Percentiles rank a stretch among this genome's conserved stretches.
Conservation (phyloP, 169 alveolate genomes). For the Cystoisospora suis region DNA sequence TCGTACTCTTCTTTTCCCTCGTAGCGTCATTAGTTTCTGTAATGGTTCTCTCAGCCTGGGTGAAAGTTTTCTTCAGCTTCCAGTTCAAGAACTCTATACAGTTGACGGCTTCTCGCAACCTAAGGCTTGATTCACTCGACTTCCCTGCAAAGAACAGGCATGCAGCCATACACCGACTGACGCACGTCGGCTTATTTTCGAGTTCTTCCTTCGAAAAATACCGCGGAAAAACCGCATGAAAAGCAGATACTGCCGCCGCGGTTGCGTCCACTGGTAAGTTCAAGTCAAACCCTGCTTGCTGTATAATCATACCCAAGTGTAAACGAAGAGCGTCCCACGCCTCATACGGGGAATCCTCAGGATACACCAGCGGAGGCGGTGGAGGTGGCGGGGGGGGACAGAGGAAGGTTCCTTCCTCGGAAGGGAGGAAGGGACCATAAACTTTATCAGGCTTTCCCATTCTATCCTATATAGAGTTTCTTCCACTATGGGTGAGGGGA, state of each 20-base stretch:
- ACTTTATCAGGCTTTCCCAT: background rate
- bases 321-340: constrained; percentile 62
- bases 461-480: too few species aligned
- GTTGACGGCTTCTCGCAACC: constrained; percentile 46
- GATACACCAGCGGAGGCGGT: constrained; percentile 43
- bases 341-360: constrained; percentile 41
- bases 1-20: too few species aligned
- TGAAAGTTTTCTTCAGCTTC: background rate
- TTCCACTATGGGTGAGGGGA: too few species aligned
- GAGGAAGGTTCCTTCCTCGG: background rate
- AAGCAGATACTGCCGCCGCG: constrained; percentile 55
- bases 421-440: constrained; percentile 3
- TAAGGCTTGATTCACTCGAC: constrained; percentile 42
- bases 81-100: constrained; percentile 18
- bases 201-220: constrained; percentile 38
- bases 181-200: background rate
- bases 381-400: background rate
- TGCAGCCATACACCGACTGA: constrained; percentile 51
- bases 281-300: constrained; percentile 55
- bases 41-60: background rate
- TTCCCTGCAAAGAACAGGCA: constrained; percentile 52
- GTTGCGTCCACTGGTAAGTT: constrained; percentile 39
- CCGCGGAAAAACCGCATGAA: constrained; percentile 14
- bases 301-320: constrained; percentile 50
- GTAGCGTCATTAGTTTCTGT: too few species aligned